Evolutionary conservation across 1,284 basidiomycete species (phyloP), one percentile per base, ranked within the genome.

Genomic region (Cystobasidiaceae sp.): DNA sequence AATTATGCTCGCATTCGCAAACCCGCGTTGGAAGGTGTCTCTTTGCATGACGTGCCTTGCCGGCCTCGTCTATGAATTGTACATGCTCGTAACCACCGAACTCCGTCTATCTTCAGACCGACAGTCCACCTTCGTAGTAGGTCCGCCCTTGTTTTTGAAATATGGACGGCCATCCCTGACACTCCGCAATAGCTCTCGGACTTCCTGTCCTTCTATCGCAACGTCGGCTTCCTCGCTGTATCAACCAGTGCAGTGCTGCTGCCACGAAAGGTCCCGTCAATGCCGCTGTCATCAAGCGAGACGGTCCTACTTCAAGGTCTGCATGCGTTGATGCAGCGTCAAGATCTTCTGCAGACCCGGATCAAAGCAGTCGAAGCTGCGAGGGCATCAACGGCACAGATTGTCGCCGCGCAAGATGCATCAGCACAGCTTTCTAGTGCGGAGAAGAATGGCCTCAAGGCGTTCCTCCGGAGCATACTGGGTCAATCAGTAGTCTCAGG

Each of bases 321-420:
- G 7, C 46, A 61, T 9, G 45, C 46, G 25, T 17, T 51, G n/a
- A 25, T 64, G 11, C 51, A 56, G 33, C 61, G 51, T 9, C 61
- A 64, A 23, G 61, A 64, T 34, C 28, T 55, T 27, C 41, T 64
- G 4, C 61, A 64, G 30, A 48, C 48, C 19, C 61, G 61, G 3
- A 49, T 64, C 6, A 39, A 52, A 25, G 32, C 49, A n/a, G n/a
- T 64, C 4, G 61, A 64, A 55, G 61, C 61, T 28, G 48, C 51
- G 11, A 32, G 19, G 25, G n/a, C 21, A 15, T 17, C 17, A 37
- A 15, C 21, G 5, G 25, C 8, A 11, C 25, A 28, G 34, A 50
- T 23, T 8, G 58, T 25, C 13, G 5, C 25, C 2, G n/a, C 48
- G 13, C 3, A 9, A 17, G 25, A 6, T 13, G 4, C 49, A 5